phyloP scores from a whole-genome alignment of 2,329 filamentous ascomycete species.

The Alternaria arborescens region DNA sequence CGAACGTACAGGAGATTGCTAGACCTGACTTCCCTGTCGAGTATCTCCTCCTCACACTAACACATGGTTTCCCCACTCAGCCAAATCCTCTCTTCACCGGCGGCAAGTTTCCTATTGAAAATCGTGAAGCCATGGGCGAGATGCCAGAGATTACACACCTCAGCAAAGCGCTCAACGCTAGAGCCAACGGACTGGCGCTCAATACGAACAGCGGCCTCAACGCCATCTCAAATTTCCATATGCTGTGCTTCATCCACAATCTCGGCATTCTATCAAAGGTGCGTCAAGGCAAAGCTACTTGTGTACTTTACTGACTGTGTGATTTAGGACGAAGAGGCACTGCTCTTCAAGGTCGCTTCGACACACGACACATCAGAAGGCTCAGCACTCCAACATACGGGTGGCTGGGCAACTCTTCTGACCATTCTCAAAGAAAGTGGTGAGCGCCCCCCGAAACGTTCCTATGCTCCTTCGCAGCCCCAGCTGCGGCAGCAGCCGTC shows the following conservation, averaged over 20 bases:
- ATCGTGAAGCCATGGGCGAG: constrained; percentile 85
- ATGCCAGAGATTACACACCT: constrained; percentile 77
- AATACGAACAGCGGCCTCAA: constrained; percentile 70
- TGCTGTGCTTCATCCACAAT: constrained; percentile 84
- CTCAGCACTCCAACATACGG: constrained; percentile 82
- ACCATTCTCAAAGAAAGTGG: constrained; percentile 95
- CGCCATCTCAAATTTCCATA: constrained; percentile 89
- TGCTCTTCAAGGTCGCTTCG: constrained; percentile 85
- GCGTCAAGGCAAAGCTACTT: constrained; percentile 23
- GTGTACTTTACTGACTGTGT: constrained; percentile 18
- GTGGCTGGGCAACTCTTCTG: constrained; percentile 93
- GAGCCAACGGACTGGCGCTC: constrained; percentile 59
- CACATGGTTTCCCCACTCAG: constrained; percentile 89
- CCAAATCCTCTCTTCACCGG: constrained; percentile 78
- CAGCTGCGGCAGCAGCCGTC: constrained; percentile 34
- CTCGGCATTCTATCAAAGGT: constrained; percentile 88
- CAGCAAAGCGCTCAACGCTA: constrained; percentile 72
- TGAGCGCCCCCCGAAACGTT: constrained; percentile 89
- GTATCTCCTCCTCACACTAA: constrained; percentile 93
- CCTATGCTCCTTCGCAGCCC: constrained; percentile 38
- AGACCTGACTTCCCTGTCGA: constrained; percentile 97
- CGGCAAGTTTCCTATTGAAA: constrained; percentile 85
- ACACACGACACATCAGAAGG: constrained; percentile 82
- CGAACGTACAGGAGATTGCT: constrained; percentile 95
- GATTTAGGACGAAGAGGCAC: constrained; percentile 81